Conservation (phyloP, 1,284 basidiomycete species). For the Pseudozyma sp. region DNA sequence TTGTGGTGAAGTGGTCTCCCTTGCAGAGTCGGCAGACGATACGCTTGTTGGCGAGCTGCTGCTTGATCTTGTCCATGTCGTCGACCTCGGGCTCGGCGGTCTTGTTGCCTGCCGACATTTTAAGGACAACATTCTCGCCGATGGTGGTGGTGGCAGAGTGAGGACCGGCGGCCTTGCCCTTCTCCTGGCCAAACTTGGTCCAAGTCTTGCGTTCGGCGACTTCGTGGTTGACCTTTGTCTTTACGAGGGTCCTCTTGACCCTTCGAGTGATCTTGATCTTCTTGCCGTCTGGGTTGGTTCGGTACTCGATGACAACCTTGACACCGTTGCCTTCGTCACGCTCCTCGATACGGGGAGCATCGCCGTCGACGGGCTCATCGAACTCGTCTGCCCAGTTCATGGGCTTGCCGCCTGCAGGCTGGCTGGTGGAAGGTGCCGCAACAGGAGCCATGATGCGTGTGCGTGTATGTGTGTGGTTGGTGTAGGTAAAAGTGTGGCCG, state of each 20-base stretch:
- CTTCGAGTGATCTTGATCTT: conserved; percentile 90
- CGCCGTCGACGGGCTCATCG: conserved; percentile 53
- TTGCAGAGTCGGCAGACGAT: conserved; percentile 94
- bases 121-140: conserved; percentile 88
- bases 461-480: neutral
- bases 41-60: conserved; percentile 79
- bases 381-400: conserved; percentile 68
- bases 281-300: conserved; percentile 89
- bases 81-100: conserved; percentile 77
- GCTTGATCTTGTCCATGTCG: conserved; percentile 79
- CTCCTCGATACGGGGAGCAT: conserved; percentile 68
- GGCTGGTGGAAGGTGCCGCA: conserved; percentile 42
- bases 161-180: conserved; percentile 86
- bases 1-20: conserved; percentile 96
- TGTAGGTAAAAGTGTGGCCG: conserved; percentile 1
- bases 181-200: conserved; percentile 94
- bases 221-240: conserved; percentile 89
- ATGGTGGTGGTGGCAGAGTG: conserved; percentile 89
- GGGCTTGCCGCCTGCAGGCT: conserved; percentile 46
- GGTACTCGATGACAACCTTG: conserved; percentile 85
- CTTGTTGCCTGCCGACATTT: conserved; percentile 78
- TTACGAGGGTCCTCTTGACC: conserved; percentile 87
- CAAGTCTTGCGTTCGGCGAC: conserved; percentile 94
- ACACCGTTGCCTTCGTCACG: conserved; percentile 90
- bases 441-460: conserved; percentile 42